Evolutionary conservation across 768 basidiomycete species (phyloP).

Genomic region (Naganishia kalamii): DNA sequence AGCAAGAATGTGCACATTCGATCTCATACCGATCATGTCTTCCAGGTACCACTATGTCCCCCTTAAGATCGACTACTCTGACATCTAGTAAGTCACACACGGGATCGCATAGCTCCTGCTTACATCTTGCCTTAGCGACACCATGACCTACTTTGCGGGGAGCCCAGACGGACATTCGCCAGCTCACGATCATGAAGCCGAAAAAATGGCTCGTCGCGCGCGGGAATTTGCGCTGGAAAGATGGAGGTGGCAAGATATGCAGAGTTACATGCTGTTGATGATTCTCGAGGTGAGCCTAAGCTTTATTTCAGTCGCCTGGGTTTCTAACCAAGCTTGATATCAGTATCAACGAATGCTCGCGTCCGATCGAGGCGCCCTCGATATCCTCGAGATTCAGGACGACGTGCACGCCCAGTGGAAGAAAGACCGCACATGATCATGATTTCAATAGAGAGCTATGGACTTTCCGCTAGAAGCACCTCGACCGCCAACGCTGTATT

Average conservation of each 20-base stretch:
- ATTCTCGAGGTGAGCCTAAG: constrained; percentile 35
- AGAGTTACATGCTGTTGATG: constrained; percentile 36
- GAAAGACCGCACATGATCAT: no score
- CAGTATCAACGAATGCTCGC: constrained; percentile 4
- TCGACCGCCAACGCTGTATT: constrained; percentile 79
- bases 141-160: constrained; percentile 40
- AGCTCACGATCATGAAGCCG: constrained; percentile 34
- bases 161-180: constrained; percentile 28
- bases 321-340: no score
- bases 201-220: constrained; percentile 35
- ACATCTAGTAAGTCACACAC: constrained; percentile 35
- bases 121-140: constrained; percentile 27
- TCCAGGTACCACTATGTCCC: constrained; percentile 41
- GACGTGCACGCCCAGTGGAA: not conserved
- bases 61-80: constrained; percentile 40
- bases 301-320: no score
- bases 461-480: constrained; percentile 54
- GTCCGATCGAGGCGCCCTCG: not conserved
- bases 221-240: constrained; percentile 31
- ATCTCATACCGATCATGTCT: not conserved
- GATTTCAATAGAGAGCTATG: constrained; percentile 14
- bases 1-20: not conserved
- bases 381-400: not conserved
- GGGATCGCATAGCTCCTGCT: not conserved
- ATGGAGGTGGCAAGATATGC: constrained; percentile 43